A percentile compares a stretch with the other conserved stretches of the same genome.
Evolutionary conservation across 805 yeast species (phyloP).

Genomic region (Saccharomycopsis sp.): DNA sequence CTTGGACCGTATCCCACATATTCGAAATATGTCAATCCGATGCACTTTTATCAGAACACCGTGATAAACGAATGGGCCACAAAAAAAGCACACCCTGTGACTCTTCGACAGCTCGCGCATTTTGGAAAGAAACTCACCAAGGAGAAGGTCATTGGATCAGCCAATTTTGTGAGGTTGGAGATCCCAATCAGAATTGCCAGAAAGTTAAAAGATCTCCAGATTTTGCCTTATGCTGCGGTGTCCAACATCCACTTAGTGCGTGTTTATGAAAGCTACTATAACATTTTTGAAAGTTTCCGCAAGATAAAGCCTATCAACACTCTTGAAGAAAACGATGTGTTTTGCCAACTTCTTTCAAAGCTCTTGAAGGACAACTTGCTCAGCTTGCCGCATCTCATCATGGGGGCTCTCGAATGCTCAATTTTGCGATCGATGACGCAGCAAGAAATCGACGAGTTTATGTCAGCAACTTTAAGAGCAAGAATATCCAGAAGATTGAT

Average conservation of each 20-base stretch:
- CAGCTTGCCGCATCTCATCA: conserved; percentile 80
- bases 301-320: conserved; percentile 61
- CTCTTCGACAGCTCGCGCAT: conserved; percentile 83
- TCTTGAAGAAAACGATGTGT: conserved; percentile 66
- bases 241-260: conserved; percentile 81
- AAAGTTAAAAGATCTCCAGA: conserved; percentile 72
- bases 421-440: conserved; percentile 53
- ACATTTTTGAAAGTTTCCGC: conserved; percentile 80
- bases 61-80: conserved; percentile 56
- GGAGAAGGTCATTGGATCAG: conserved; percentile 73
- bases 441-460: conserved; percentile 58
- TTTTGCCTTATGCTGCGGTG: conserved; percentile 74
- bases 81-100: conserved; percentile 78
- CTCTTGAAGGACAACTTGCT: conserved; percentile 70
- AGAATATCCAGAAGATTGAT: conserved; percentile 86
- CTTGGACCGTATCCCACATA: conserved; percentile 34
- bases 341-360: conserved; percentile 55
- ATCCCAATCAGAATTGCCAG: conserved; percentile 79
- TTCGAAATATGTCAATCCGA: conserved; percentile 46
- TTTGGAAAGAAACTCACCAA: conserved; percentile 74
- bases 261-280: conserved; percentile 84
- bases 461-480: conserved; percentile 73
- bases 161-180: conserved; percentile 83
- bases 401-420: conserved; percentile 85
- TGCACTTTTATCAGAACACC: conserved; percentile 83